Evolutionary conservation across 2,329 filamentous ascomycete species (phyloP).

Genomic region (Aspergillus hiratsukae): DNA sequence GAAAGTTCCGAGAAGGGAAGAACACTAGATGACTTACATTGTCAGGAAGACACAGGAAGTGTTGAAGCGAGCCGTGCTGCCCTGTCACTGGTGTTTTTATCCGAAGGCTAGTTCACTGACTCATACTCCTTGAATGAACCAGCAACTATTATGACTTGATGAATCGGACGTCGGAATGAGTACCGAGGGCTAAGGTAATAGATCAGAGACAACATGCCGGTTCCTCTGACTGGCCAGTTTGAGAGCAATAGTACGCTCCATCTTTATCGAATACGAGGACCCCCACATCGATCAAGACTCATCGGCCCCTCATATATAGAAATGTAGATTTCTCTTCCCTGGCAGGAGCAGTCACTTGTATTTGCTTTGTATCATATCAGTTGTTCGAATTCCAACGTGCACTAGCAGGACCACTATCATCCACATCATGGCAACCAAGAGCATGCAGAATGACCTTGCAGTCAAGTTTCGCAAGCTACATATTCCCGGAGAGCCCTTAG

Average conservation of each 20-base stretch:
- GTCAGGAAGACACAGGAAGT: no score
- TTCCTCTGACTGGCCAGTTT: slow-evolving; percentile 12
- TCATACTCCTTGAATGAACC: no score
- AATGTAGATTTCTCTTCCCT: background rate
- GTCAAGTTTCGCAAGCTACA: slow-evolving; percentile 45
- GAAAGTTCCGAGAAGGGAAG: no score
- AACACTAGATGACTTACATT: no score
- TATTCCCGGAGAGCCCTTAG: slow-evolving; percentile 46
- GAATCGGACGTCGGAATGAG: no score
- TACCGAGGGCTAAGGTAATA: no score
- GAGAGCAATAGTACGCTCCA: slow-evolving; percentile 11
- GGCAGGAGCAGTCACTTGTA: background rate
- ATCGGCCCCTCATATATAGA: background rate
- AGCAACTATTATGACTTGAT: no score
- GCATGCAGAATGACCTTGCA: slow-evolving; percentile 18
- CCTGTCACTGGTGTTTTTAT: no score
- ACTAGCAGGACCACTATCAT: background rate
- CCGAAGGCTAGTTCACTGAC: no score
- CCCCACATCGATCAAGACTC: background rate
- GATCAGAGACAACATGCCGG: background rate
- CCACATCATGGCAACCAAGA: background rate
- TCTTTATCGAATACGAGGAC: background rate
- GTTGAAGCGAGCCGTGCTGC: no score
- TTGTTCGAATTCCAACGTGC: background rate
- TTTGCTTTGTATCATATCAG: background rate